Base-by-base conservation (phyloP, 2,329 filamentous ascomycete species). In the Phaeosphaeriaceae sp. region DNA sequence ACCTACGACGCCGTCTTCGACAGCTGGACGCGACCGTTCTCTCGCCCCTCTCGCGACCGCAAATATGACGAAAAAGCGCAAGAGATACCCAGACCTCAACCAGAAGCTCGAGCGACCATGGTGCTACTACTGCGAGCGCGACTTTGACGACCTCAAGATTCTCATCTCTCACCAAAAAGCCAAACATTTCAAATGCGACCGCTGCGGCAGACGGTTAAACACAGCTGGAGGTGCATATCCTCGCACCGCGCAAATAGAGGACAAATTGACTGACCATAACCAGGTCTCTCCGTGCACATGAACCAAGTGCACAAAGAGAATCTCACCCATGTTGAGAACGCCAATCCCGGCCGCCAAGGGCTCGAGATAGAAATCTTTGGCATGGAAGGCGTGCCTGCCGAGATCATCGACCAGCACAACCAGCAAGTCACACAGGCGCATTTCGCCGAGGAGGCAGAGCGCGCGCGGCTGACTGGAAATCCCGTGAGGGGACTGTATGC, bases 101-200 rank as follows among this genome's bases (percentile, higher is more conserved):
- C 93, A 98, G 80, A 84, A 97, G 68, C 86, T 99, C 62, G 83
- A 84, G 67, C 90, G 93, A 57, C 91, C 94, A 50, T 98, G 93
- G 93, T 99, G 95, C 82, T 99, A 97, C 81, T 99, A 99, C 83
- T 99, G 95, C 89, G 95, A 99, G 80, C 91, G 94, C 81, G 94
- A 98, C 80, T 99, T 98, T 76, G 93, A 98, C 78, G 95, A 99
- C 78, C 79, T 97, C 48, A 97, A 97, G 83, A 93, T 98, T 68
- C 88, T 99, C 64, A 96, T 97, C 69, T 93, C 91, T 57, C 95
- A 99, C 78, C 95, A 98, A 75, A 98, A 97, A 78, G 93, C 94
- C n/a, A 98, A 98, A 80, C 95, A 99, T 79, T 98, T 97, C 85
- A 97, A 97, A 80, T 99, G 95, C 81, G 92, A 97, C 70, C 84